These are phyloP conservation scores for Corinectria fuckeliana DNA, from an alignment of 2,329 filamentous ascomycete species.

Conservation along the genomic window DNA sequence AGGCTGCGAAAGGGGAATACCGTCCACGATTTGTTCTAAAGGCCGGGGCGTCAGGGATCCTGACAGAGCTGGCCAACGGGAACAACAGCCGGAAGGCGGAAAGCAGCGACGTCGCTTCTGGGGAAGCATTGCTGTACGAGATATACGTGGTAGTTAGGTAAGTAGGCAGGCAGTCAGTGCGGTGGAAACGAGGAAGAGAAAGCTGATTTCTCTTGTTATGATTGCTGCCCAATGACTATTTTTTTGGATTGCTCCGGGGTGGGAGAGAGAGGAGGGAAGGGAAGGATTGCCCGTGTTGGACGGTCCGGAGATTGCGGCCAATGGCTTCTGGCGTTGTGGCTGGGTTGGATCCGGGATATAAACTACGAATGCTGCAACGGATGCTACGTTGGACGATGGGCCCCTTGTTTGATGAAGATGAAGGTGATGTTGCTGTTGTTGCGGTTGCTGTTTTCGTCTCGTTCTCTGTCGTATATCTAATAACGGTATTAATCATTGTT, in stretches of 20 bases:
- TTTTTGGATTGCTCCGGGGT: slow-evolving; percentile 6
- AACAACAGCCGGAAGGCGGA: slow-evolving; percentile 48
- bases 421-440: not conserved
- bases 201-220: no score
- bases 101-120: slow-evolving; percentile 2
- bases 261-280: not conserved
- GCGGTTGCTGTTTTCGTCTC: not conserved
- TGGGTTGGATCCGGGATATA: not conserved
- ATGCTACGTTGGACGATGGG: not conserved
- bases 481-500: no score
- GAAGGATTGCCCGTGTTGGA: slow-evolving; percentile 13
- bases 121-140: not conserved
- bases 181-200: not conserved
- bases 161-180: no score
- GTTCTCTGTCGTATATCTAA: not conserved
- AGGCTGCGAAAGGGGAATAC: not conserved
- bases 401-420: no score
- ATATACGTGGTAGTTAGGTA: no score
- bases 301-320: slow-evolving; percentile 17
- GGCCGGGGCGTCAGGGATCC: slow-evolving; percentile 33
- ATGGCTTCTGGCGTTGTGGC: not conserved
- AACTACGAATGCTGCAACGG: not conserved
- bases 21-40: slow-evolving; percentile 13
- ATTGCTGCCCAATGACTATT: slow-evolving; percentile 50
- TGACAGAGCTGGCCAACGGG: slow-evolving; percentile 51